Evolutionary conservation across 805 yeast species (phyloP).

Genomic region (Candida anglica): DNA sequence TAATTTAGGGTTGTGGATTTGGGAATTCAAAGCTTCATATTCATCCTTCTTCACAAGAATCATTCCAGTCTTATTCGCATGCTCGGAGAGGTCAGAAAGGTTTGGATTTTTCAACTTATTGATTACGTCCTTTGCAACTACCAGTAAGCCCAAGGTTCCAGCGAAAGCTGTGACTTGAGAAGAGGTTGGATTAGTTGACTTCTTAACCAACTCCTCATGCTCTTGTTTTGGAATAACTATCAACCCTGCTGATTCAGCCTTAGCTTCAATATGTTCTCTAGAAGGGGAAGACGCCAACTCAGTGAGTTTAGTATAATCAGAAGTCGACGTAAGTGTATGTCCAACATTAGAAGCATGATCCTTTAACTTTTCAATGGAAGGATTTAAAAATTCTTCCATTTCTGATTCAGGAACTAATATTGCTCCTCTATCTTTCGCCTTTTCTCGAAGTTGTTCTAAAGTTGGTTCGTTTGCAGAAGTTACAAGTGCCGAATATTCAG

Average conservation of each 20-base stretch:
- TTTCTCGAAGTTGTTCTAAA: conserved; percentile 3
- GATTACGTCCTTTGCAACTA: conserved; percentile 2
- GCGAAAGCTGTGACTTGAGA: conserved; percentile 7
- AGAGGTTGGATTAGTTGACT: conserved; percentile 9
- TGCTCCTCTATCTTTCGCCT: conserved; percentile 16
- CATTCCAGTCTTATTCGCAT: conserved; percentile 6
- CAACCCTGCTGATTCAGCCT: conserved; percentile 7
- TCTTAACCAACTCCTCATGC: conserved; percentile 12
- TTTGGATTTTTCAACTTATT: conserved; percentile 6
- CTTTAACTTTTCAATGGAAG: conserved; percentile 26
- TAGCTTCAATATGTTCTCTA: conserved; percentile 11
- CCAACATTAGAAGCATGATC: conserved; percentile 25
- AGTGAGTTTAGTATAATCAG: conserved; percentile 10
- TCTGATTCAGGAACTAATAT: conserved; percentile 9
- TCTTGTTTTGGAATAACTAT: conserved; percentile 12
- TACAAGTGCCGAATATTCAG: background rate
- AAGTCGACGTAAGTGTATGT: conserved; percentile 9
- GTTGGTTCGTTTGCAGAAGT: background rate
- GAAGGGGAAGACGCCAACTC: conserved; percentile 10
- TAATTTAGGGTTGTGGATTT: conserved; percentile 15
- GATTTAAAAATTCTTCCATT: conserved; percentile 12
- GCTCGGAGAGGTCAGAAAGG: conserved; percentile 4
- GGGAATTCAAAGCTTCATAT: conserved; percentile 1
- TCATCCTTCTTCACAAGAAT: conserved; percentile 6
- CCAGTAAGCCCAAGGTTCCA: conserved; percentile 3